Percentiles rank a stretch among this genome's conserved stretches.
Evolutionary conservation across 768 basidiomycete genomes (phyloP).

Genomic region (Amanita thiersii): DNA sequence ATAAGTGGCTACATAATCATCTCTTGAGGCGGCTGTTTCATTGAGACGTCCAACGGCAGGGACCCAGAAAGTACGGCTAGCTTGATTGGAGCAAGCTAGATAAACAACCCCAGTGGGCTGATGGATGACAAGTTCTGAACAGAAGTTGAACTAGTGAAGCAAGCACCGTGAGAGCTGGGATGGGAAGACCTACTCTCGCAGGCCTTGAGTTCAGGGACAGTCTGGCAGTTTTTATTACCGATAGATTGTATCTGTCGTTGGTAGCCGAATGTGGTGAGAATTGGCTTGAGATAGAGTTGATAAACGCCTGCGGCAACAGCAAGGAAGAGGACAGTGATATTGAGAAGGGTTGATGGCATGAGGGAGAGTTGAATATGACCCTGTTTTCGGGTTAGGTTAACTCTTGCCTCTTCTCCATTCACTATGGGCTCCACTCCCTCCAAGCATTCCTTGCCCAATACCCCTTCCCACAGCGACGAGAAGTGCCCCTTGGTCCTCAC

Average conservation of each 20-base stretch:
- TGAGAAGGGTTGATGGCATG: not conserved
- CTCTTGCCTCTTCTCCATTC: no score
- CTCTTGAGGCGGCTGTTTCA: conserved; percentile 26
- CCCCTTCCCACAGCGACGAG: conserved; percentile 21
- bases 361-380: not conserved
- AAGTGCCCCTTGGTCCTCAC: conserved; percentile 24
- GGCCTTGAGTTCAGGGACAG: conserved; percentile 46
- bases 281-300: conserved; percentile 37
- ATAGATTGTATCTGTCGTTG: conserved; percentile 35
- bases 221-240: conserved; percentile 41
- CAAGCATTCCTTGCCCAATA: conserved; percentile 16
- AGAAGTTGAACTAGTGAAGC: not conserved
- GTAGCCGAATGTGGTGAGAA: conserved; percentile 32
- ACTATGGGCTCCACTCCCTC: conserved; percentile 22
- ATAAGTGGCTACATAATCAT: conserved; percentile 56
- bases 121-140: conserved; percentile 50
- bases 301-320: conserved; percentile 30
- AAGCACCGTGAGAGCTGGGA: not conserved
- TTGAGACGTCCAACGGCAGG: conserved; percentile 33
- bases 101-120: conserved; percentile 48
- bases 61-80: conserved; percentile 41
- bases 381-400: not conserved
- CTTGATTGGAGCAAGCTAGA: conserved; percentile 52
- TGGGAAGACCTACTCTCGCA: conserved; percentile 52
- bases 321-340: conserved; percentile 13